Evolutionary conservation across 2,329 filamentous ascomycete genomes (phyloP), one percentile per base, ranked within the genome.

Genomic region (Leptosphaerulina australis): DNA sequence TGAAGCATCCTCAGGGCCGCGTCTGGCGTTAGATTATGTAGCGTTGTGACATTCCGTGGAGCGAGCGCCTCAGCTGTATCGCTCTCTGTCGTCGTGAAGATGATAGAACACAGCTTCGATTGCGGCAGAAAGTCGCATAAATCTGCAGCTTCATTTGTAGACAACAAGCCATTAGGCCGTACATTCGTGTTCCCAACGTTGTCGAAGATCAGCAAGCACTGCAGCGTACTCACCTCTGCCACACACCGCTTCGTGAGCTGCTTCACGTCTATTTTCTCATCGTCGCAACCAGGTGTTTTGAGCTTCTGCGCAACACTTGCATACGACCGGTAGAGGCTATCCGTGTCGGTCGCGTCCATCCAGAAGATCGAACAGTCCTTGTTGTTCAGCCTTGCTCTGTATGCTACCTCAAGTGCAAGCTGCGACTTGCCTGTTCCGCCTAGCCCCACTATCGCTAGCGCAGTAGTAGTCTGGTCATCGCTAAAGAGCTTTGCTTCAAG

Each of bases 281-380:
- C 40, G n/a, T 59, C 56, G 41, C 44, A 59, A 3, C 62, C 51
- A 39, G 53, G 59, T 38, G 73, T 55, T 0, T 48, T 34, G 10
- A 77, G 62, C 58, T 66, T 59, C 29, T 57, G 63, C 1, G 63
- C 10, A 48, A 61, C 41, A 26, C 36, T 56, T 40, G 40, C 31
- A 49, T 58, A 63, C n/a, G 74, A 74, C 43, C 75, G 68, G 28
- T 77, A 64, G 46, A 79, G 71, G 44, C 60, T 73, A 12, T 67
- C 70, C n/a, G 56, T 50, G 48, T 71, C 76, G 18, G 68, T 62
- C 5, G 72, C 75, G 4, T 74, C 69, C 4, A 79, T 65, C 77
- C 74, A 81, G 52, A 81, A 73, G 40, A 81, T 59, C 0, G 71
- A 75, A 41, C 64, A 76, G 4, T 70, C 66, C 1, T 68, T 67